Conservation (phyloP, 2,329 filamentous ascomycete species). For the Fusarium anthophilum region DNA sequence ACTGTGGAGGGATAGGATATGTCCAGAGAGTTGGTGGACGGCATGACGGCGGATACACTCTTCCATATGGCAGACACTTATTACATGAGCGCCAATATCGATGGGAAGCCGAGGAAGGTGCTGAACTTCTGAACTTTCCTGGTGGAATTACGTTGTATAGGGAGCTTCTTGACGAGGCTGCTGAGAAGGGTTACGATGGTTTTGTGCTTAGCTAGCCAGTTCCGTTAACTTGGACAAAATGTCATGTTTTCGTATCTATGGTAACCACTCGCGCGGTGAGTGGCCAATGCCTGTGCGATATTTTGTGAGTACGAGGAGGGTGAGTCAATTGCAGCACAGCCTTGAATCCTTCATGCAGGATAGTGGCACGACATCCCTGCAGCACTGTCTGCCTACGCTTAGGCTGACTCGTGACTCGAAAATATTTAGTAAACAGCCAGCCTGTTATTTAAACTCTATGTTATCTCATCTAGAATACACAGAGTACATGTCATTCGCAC, state of each 20-base stretch:
- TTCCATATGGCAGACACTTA: background rate
- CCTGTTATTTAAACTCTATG: fast-evolving
- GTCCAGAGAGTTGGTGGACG: background rate
- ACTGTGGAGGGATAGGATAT: background rate
- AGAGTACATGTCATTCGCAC: fast-evolving
- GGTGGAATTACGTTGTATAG: too few relatives aligned
- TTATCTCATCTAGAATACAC: too few relatives aligned
- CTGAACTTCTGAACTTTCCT: too few relatives aligned
- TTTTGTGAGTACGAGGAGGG: background rate
- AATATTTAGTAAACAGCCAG: background rate
- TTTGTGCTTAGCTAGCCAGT: too few relatives aligned
- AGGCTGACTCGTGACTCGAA: background rate
- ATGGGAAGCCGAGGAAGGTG: background rate
- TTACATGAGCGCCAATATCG: too few relatives aligned
- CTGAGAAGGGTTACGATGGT: background rate
- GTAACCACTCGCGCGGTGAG: background rate
- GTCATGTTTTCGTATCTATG: background rate
- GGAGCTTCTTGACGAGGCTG: background rate
- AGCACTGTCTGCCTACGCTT: background rate
- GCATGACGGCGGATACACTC: background rate
- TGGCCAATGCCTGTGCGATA: background rate
- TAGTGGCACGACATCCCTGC: background rate
- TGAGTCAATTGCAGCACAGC: background rate
- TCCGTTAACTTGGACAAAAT: background rate
- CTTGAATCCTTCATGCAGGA: background rate